These are phyloP conservation scores for Hibiscus mutabilis DNA, from an alignment of 345 rosid genomes.

Conservation along the genomic window DNA sequence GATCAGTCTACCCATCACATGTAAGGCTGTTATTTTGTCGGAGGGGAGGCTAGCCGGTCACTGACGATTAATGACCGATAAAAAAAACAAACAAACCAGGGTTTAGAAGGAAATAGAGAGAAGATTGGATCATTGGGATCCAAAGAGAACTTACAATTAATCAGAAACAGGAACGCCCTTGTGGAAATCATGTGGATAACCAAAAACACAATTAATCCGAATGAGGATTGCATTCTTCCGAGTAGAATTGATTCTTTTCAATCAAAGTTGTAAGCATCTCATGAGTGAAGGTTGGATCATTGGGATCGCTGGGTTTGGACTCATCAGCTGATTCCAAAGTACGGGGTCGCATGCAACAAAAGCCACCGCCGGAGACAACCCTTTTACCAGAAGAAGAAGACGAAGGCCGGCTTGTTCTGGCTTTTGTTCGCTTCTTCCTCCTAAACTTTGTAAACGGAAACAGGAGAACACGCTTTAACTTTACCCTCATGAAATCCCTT, in stretches of 20 bases:
- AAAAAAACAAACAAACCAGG: no score
- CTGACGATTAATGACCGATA: no score
- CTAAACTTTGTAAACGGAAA: conserved; percentile 15
- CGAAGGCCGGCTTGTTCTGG: neutral
- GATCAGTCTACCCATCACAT: no score
- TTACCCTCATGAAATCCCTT: neutral
- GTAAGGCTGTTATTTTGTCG: no score
- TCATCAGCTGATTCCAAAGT: conserved; percentile 33
- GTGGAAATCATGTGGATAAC: no score
- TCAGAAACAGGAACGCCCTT: neutral
- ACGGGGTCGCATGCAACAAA: conserved; percentile 31
- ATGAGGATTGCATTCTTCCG: conserved; percentile 46
- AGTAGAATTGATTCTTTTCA: conserved; percentile 46
- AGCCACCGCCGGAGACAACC: neutral
- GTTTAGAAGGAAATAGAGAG: no score
- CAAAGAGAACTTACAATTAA: neutral
- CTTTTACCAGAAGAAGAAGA: conserved; percentile 14
- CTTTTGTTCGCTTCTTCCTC: conserved; percentile 2
- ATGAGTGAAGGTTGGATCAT: conserved; percentile 33
- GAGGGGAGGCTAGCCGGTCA: no score
- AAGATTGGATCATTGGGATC: no score
- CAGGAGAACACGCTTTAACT: conserved; percentile 15
- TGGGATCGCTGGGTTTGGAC: conserved; percentile 40
- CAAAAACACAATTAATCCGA: neutral
- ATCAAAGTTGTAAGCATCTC: conserved; percentile 41